Evolutionary conservation across 345 rosid genomes (phyloP), one percentile per base, ranked within the genome.

Genomic region (Brassica incana): DNA sequence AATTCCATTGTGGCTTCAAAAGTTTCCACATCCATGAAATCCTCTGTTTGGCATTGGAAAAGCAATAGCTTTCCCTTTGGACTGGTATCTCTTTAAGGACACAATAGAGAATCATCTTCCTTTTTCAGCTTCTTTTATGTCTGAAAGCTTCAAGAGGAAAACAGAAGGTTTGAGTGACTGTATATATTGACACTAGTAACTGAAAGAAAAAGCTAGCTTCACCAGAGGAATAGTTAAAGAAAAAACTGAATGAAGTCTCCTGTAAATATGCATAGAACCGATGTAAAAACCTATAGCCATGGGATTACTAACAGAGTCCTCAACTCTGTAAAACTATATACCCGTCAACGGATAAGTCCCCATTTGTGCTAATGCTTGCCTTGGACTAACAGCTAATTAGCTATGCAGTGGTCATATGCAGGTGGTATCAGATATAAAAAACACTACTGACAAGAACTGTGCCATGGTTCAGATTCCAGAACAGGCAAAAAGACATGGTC

Each of bases 1-100:
- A 11, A 27, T 2, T 27, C 16, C 65, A 12, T 61, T 27, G 16
- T 5, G 8, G 15, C 12, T 29, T 63, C 14, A 45, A 10, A 29
- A n/a, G 65, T 45, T 63, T 11, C 2, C 62, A 27, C 10, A 20
- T 56, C 70, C 62, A 63, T 32, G 16, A 52, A 63, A 18, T 65
- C 35, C 15, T 33, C 20, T 50, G 78, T 7, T 65, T 6, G 65
- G 56, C 78, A 23, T 36, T 56, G 64, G 52, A 74, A 52, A 65
- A 65, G 65, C 36, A 64, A 18, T 52, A 64, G 50, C 23, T 64
- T 20, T 6, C 35, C 12, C 12, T 58, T 18, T 8, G 65, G 33
- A 60, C 33, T 58, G 63, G 25, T 3, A 3, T 8, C 29, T 58
- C 30, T 20, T 58, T 30, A 20, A 20, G 63, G 30, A 58, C 12